Evolutionary conservation across 2,329 filamentous ascomycete genomes (phyloP).

Genomic region (Ascosphaera apis): DNA sequence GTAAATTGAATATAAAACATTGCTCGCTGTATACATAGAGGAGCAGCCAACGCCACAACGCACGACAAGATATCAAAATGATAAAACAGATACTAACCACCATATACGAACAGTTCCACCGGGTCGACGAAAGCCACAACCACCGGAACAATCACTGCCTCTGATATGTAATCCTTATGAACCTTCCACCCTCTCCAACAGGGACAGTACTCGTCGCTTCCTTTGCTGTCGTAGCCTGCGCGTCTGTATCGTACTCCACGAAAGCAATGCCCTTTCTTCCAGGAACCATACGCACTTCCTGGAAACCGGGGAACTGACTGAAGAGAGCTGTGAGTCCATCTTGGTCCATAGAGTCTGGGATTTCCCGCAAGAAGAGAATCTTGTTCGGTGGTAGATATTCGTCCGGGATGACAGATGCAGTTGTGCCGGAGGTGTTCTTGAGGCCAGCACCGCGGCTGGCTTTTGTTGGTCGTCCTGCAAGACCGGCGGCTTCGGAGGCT

Average conservation of each 20-base stretch:
- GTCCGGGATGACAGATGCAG: constrained; percentile 64
- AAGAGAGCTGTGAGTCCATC: constrained; percentile 64
- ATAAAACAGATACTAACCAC: too few relatives aligned
- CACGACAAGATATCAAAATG: too few relatives aligned
- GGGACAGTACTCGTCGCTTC: constrained; percentile 75
- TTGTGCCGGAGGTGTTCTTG: constrained; percentile 48
- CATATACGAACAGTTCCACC: too few relatives aligned
- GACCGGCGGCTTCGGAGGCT: constrained; percentile 20
- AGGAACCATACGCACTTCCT: constrained; percentile 74
- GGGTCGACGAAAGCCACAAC: constrained; percentile 1
- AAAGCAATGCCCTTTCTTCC: constrained; percentile 77
- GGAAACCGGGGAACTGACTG: constrained; percentile 76
- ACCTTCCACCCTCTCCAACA: constrained; percentile 48
- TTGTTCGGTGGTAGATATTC: constrained; percentile 97
- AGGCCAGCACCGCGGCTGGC: constrained; percentile 47
- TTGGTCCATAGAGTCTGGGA: constrained; percentile 68
- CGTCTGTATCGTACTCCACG: constrained; percentile 83
- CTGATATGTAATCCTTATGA: constrained; percentile 92
- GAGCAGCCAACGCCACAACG: too few relatives aligned
- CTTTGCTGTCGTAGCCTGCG: constrained; percentile 77
- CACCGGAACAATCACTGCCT: constrained; percentile 36
- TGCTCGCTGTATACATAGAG: too few relatives aligned
- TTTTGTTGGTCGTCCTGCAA: constrained; percentile 38
- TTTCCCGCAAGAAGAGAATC: constrained; percentile 78
- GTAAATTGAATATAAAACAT: too few relatives aligned